phyloP scores from a whole-genome alignment of 306 rosid genomes.

The Potentilla sterilis region DNA sequence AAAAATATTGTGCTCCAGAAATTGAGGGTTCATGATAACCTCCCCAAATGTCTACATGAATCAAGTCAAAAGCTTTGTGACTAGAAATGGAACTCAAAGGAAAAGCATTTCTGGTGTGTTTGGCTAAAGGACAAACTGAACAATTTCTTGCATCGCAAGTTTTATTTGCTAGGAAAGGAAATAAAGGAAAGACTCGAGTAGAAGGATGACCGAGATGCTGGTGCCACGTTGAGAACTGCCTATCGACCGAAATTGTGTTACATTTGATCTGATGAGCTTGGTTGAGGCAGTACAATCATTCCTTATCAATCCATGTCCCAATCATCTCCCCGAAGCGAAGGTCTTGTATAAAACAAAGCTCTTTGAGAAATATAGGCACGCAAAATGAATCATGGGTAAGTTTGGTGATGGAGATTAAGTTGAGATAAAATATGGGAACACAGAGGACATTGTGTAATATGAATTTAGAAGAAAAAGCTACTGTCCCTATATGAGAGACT shows the following conservation, averaged over 20 bases:
- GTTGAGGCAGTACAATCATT: too few species aligned
- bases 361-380: not conserved
- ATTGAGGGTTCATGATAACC: too few species aligned
- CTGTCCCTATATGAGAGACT: not conserved
- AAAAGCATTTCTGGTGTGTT: not conserved
- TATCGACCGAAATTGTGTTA: too few species aligned
- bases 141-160: not conserved
- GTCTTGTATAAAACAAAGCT: not conserved
- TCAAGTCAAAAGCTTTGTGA: too few species aligned
- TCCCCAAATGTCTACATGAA: too few species aligned
- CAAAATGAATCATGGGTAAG: not conserved
- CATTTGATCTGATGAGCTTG: not conserved
- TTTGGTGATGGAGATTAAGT: not conserved
- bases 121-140: not conserved
- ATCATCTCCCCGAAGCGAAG: not conserved
- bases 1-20: too few species aligned
- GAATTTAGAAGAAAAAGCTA: not conserved
- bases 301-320: not conserved
- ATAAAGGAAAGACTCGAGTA: not conserved
- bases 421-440: not conserved
- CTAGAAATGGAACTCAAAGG: not conserved
- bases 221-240: not conserved
- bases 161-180: not conserved
- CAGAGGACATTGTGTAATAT: not conserved
- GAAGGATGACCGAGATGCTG: not conserved